A percentile compares a stretch with the other conserved stretches of the same genome.
Evolutionary conservation across 2,329 filamentous ascomycete species (phyloP).

Genomic region (Sporothrix curviconia): DNA sequence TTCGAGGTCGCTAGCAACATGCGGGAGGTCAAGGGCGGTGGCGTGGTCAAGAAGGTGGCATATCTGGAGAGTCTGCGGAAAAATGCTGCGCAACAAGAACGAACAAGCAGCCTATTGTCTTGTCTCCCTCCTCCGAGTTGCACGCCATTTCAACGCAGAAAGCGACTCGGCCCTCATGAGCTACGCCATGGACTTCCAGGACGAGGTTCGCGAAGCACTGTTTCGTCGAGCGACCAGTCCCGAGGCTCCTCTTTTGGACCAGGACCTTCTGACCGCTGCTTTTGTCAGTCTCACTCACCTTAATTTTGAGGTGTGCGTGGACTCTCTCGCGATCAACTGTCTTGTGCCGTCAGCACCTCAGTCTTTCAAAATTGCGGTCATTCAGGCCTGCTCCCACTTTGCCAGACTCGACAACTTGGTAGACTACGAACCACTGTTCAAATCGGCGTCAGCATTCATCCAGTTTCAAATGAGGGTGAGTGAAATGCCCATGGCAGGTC

Average conservation of each 20-base stretch:
- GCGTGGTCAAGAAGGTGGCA: conserved; percentile 58
- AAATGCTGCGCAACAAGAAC: conserved; percentile 55
- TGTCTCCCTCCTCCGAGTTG: conserved; percentile 54
- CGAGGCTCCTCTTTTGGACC: conserved; percentile 50
- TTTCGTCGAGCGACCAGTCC: conserved; percentile 47
- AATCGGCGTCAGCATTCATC: conserved; percentile 50
- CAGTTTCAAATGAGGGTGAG: conserved; percentile 50
- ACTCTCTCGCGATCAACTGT: conserved; percentile 50
- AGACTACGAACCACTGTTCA: conserved; percentile 50
- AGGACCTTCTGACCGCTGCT: conserved; percentile 58
- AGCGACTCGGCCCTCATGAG: conserved; percentile 56
- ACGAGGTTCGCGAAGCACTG: conserved; percentile 60
- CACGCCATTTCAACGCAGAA: conserved; percentile 57
- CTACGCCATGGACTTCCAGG: conserved; percentile 63
- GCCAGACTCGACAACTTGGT: conserved; percentile 44
- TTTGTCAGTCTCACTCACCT: conserved; percentile 60
- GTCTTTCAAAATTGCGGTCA: conserved; percentile 55
- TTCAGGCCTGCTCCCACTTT: conserved; percentile 58
- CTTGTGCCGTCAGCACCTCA: conserved; percentile 50
- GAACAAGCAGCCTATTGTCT: conserved; percentile 62
- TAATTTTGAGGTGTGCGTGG: conserved; percentile 52
- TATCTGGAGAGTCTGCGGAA: conserved; percentile 60
- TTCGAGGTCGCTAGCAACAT: conserved; percentile 65
- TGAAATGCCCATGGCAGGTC: too few relatives aligned
- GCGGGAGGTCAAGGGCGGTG: conserved; percentile 54